Conservation (phyloP, 495 filamentous ascomycete genomes). For the Penicillium alfredii region DNA sequence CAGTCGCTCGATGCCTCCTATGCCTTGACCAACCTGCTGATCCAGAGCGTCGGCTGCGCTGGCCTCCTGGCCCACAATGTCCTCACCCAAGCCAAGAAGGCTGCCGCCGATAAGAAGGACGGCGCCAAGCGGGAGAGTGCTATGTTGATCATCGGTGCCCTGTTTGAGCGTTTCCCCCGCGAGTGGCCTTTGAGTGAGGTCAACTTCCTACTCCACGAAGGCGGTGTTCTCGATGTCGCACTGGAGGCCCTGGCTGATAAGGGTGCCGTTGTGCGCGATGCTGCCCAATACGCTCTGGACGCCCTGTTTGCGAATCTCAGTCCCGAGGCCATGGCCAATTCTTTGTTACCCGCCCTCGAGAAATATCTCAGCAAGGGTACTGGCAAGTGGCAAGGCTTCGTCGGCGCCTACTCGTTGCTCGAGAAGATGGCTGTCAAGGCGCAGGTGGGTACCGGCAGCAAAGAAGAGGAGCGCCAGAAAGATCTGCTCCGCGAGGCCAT, state of each 20-base stretch:
- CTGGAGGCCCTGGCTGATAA: slow-evolving; percentile 90
- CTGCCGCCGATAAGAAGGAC: slow-evolving; percentile 91
- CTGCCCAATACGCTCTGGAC: slow-evolving; percentile 91
- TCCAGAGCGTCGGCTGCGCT: slow-evolving; percentile 70
- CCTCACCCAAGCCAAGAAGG: slow-evolving; percentile 66
- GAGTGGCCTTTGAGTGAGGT: slow-evolving; percentile 75
- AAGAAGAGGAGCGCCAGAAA: slow-evolving; percentile 76
- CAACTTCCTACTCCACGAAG: slow-evolving; percentile 72
- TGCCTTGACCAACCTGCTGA: slow-evolving; percentile 68
- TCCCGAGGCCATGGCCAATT: slow-evolving; percentile 74
- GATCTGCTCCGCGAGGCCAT: slow-evolving; percentile 84
- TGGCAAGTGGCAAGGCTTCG: slow-evolving; percentile 93
- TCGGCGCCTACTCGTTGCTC: slow-evolving; percentile 75
- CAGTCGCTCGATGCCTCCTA: slow-evolving; percentile 84
- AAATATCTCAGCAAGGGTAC: slow-evolving; percentile 70
- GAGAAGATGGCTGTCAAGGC: slow-evolving; percentile 91
- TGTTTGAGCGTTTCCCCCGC: slow-evolving; percentile 83
- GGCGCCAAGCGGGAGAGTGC: slow-evolving; percentile 79
- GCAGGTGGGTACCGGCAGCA: slow-evolving; percentile 70
- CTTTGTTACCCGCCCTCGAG: slow-evolving; percentile 66
- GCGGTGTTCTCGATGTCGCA: slow-evolving; percentile 62
- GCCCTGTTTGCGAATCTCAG: slow-evolving; percentile 73
- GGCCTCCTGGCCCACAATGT: slow-evolving; percentile 72
- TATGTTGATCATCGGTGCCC: slow-evolving; percentile 87
- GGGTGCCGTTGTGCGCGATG: slow-evolving; percentile 77